phyloP scores from a whole-genome alignment of 176 grass and related monocot species.

The Eleusine indica region DNA sequence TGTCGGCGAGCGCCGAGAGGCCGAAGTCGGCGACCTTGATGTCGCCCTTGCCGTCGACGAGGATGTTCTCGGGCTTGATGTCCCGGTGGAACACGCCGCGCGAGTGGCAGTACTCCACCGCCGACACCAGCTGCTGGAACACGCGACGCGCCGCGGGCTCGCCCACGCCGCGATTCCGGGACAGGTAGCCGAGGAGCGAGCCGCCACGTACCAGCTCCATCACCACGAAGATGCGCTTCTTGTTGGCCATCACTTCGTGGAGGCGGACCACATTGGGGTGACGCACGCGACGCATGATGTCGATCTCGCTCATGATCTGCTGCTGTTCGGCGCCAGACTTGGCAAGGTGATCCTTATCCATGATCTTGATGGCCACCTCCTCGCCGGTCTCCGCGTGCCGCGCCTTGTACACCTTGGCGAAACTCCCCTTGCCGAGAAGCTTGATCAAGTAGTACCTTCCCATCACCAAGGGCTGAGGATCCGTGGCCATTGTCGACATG shows the following conservation, averaged over 20 bases:
- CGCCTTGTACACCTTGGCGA: slow-evolving; percentile 65
- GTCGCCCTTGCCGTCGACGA: slow-evolving; percentile 52
- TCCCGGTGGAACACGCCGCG: slow-evolving; percentile 60
- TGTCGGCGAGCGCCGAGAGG: slow-evolving; percentile 52
- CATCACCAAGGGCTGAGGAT: slow-evolving; percentile 14
- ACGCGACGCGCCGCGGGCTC: slow-evolving; percentile 53
- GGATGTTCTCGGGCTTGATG: slow-evolving; percentile 52
- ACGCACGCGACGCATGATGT: slow-evolving; percentile 50
- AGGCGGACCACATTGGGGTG: slow-evolving; percentile 67
- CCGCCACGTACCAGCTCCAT: slow-evolving; percentile 70
- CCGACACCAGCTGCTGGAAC: slow-evolving; percentile 67
- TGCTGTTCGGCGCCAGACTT: slow-evolving; percentile 34
- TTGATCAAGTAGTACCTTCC: slow-evolving; percentile 49
- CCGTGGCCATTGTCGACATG: background rate
- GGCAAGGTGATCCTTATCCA: slow-evolving; percentile 56
- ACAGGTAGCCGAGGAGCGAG: slow-evolving; percentile 51
- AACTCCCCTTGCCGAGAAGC: slow-evolving; percentile 68
- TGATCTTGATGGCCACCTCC: slow-evolving; percentile 64
- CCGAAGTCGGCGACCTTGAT: slow-evolving; percentile 76
- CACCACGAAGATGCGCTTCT: slow-evolving; percentile 59
- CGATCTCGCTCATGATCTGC: slow-evolving; percentile 60
- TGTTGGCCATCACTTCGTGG: slow-evolving; percentile 69
- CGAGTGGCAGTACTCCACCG: slow-evolving; percentile 62
- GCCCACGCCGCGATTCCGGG: slow-evolving; percentile 28
- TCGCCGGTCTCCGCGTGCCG: slow-evolving; percentile 19